Evolutionary conservation across 305 asterid genomes (phyloP).

Genomic region (Solanum chacoense): DNA sequence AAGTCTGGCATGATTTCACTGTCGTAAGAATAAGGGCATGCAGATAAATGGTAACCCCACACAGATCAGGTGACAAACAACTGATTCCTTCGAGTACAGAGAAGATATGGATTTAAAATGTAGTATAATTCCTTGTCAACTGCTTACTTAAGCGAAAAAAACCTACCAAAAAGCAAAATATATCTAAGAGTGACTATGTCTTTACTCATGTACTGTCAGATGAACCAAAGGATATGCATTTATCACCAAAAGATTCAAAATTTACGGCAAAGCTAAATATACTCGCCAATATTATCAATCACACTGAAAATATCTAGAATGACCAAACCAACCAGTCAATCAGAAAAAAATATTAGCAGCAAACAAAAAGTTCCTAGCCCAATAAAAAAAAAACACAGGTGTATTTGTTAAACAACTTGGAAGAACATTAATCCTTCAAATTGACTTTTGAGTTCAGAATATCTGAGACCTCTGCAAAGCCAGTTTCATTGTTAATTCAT

Average conservation of each 20-base stretch:
- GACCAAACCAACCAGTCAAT: not conserved
- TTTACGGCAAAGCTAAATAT: not conserved
- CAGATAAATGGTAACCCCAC: not conserved
- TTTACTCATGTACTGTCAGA: not conserved
- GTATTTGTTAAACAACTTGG: not conserved
- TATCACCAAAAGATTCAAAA: not conserved
- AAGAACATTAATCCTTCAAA: constrained; percentile 56
- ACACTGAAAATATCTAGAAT: not conserved
- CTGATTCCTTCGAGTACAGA: not conserved
- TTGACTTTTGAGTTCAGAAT: constrained; percentile 63
- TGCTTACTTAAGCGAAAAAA: not conserved
- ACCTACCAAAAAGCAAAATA: not conserved
- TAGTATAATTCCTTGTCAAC: not conserved
- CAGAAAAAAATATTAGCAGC: not conserved
- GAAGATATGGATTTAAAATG: not conserved
- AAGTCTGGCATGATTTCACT: not conserved
- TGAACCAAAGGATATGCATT: not conserved
- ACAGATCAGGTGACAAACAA: not conserved
- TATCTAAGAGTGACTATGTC: not conserved
- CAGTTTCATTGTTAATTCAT: constrained; percentile 81
- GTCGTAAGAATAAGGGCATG: not conserved
- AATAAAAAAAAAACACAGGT: not conserved
- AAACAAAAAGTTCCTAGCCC: not conserved
- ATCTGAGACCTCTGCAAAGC: constrained; percentile 78
- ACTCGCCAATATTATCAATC: not conserved